A percentile compares a stretch with the other conserved stretches of the same genome.
Conservation (phyloP, 805 yeast species). For the Lachancea lanzarotensis region DNA sequence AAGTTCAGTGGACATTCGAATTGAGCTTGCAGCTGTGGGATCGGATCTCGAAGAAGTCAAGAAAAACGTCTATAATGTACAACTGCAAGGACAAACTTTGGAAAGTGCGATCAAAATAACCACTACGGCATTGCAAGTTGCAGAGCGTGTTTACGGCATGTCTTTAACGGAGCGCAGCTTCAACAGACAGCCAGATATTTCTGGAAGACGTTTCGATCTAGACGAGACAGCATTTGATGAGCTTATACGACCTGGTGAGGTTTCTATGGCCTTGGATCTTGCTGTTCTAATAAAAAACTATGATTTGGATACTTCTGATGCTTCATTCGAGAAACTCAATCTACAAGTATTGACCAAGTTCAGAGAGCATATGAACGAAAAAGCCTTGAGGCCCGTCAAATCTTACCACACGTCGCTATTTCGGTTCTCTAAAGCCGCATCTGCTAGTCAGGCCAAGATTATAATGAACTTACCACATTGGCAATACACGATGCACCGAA, state of each 20-base stretch:
- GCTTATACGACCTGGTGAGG: slow-evolving; percentile 29
- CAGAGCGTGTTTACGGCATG: slow-evolving; percentile 28
- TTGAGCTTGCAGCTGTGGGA: slow-evolving; percentile 18
- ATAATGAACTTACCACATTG: slow-evolving; percentile 33
- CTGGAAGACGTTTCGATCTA: slow-evolving; percentile 25
- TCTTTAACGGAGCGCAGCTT: slow-evolving; percentile 28
- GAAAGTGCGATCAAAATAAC: slow-evolving; percentile 19
- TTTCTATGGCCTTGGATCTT: slow-evolving; percentile 23
- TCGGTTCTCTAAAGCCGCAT: slow-evolving; percentile 18
- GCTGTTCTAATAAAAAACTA: slow-evolving; percentile 31
- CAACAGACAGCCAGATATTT: slow-evolving; percentile 26
- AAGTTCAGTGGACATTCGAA: slow-evolving; percentile 15
- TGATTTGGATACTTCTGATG: slow-evolving; percentile 20
- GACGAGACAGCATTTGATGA: slow-evolving; percentile 29
- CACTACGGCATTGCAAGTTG: slow-evolving; percentile 26
- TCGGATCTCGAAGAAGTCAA: slow-evolving; percentile 11
- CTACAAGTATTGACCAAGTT: slow-evolving; percentile 27
- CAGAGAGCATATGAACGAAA: slow-evolving; percentile 20
- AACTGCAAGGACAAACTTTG: slow-evolving; percentile 26
- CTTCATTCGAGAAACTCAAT: slow-evolving; percentile 25
- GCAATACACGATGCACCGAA: slow-evolving; percentile 41
- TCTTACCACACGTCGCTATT: slow-evolving; percentile 24
- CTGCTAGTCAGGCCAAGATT: slow-evolving; percentile 11
- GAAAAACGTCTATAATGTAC: slow-evolving; percentile 20
- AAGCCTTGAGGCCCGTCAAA: slow-evolving; percentile 20